Base-by-base conservation (phyloP, 495 filamentous ascomycete genomes). In the Aspergillus egyptiacus region DNA sequence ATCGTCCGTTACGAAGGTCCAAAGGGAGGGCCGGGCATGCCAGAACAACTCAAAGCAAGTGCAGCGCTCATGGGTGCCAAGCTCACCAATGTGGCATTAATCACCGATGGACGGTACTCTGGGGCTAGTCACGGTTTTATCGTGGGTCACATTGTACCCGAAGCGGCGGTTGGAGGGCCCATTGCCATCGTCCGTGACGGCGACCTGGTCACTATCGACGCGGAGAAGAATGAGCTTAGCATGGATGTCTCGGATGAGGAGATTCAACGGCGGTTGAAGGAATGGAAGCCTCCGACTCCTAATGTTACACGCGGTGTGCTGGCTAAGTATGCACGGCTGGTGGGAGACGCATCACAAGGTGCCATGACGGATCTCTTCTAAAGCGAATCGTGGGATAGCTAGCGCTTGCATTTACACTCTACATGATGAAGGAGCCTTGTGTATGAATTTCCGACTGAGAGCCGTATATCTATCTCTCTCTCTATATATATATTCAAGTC, bases 1-100 rank as follows among this genome's bases (percentile, higher is more conserved):
- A 81, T 96, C 15, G 91, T 98, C 28, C 84, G 93, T 27, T 97
- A 96, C 61, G 93, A 98, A 64, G 93, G 93, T 1, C 93, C 93
- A 5, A 90, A 88, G 63, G 93, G 93, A 59, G 93, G 91, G 0
- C 93, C 93, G 6, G 93, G 93, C 13, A 98, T 98, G 93, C 93
- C 93, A n/a, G 93, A 98, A 67, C 90, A 96, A 70, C 77, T 96
- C 25, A 89, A 85, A 60, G 85, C 93, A 7, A 85, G 79, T 53
- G 91, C 90, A 1, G 87, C 88, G 6, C 82, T 98, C 24, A 95
- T 95, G 87, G 93, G 93, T 19, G 93, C 93, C 7, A 85, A 84
- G 18, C 69, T 98, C 37, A 86, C 69, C 50, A 96, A 96, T 55
- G 81, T 96, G 15, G 93, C 93, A 1, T 72, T 98, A 8, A 88